Evolutionary conservation across 164 flowering plant genomes (phyloP).

Genomic region (Aristolochia contorta): DNA sequence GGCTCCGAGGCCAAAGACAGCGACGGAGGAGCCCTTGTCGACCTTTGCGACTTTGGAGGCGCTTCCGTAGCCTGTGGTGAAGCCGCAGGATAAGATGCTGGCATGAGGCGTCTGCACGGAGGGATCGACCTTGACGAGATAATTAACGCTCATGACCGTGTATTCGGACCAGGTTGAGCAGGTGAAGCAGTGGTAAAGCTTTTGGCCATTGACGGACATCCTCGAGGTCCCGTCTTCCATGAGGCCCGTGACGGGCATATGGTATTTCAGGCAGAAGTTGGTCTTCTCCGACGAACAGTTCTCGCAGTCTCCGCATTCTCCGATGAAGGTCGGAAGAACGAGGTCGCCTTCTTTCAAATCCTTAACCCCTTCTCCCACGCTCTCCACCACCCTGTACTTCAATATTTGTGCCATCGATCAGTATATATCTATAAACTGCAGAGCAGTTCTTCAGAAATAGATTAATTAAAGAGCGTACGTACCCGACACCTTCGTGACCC

Average conservation of each 20-base stretch:
- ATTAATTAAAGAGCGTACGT: no score
- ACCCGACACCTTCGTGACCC: slow-evolving; percentile 61
- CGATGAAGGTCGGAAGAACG: slow-evolving; percentile 35
- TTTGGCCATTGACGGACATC: slow-evolving; percentile 25
- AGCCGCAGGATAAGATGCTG: slow-evolving; percentile 29
- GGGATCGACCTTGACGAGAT: slow-evolving; percentile 18
- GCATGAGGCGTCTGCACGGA: slow-evolving; percentile 16
- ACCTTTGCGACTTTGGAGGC: slow-evolving; percentile 32
- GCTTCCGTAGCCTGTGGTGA: slow-evolving; percentile 31
- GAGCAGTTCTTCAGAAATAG: no score
- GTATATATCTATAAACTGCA: no score
- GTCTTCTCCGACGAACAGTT: slow-evolving; percentile 20
- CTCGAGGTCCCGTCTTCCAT: slow-evolving; percentile 35
- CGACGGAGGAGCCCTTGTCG: slow-evolving; percentile 31
- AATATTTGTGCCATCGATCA: no score
- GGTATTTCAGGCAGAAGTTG: slow-evolving; percentile 22
- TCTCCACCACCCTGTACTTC: slow-evolving; percentile 29
- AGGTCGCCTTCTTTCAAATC: slow-evolving; percentile 33
- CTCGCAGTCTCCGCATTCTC: no score
- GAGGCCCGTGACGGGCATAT: slow-evolving; percentile 16
- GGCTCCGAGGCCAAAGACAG: slow-evolving; percentile 43
- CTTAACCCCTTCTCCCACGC: slow-evolving; percentile 37
- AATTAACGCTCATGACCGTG: slow-evolving; percentile 18
- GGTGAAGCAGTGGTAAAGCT: slow-evolving; percentile 22
- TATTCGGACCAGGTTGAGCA: slow-evolving; percentile 48